Evolutionary conservation across 2,329 filamentous ascomycete species (phyloP), one percentile per base, ranked within the genome.

Genomic region (Pseudogymnoascus sp.): DNA sequence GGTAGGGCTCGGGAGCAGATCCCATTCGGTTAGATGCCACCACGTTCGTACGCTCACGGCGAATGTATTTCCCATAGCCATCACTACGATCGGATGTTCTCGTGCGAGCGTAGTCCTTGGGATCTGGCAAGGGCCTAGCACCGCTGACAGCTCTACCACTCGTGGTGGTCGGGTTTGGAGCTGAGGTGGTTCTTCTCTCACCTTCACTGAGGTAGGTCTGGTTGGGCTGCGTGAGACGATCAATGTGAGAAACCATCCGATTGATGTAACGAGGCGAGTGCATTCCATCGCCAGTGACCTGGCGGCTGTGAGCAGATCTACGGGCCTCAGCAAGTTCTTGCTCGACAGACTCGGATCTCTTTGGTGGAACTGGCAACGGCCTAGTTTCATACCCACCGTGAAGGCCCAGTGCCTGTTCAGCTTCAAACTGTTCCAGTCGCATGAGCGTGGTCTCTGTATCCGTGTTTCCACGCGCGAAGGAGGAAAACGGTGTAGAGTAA

Each of bases 171-270:
- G n/a, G 80, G 53, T 21, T 29, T 35, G 61, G 26, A 53, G 21
- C 35, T 63, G 64, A 17, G 69, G 69, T 11, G 61, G 56, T 42
- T 62, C 60, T 44, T 33, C 38, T 44, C 13, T 59, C 60, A 1
- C 13, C 59, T 66, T 59, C 26, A 70, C 68, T n/a, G 1, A 31
- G 46, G 7, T 56, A 56, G 17, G 46, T 33, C 10, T 56, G 46
- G n/a, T 56, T 56, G 7, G 79, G 78, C 59, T 80, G 74, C 66
- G 86, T 83, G 26, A 86, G 74, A 17, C 79, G 78, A 72, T 87
- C 83, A 11, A 87, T 77, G 65, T 86, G 81, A 7, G 79, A 79
- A 53, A 89, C 82, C 23, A 89, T 80, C 56, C 85, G 81, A 33
- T 83, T 79, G 44, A 87, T 77, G 64, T 85, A 81, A 4, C 77